Conservation (phyloP, 2,329 filamentous ascomycete species). For the Calycina herbarum region DNA sequence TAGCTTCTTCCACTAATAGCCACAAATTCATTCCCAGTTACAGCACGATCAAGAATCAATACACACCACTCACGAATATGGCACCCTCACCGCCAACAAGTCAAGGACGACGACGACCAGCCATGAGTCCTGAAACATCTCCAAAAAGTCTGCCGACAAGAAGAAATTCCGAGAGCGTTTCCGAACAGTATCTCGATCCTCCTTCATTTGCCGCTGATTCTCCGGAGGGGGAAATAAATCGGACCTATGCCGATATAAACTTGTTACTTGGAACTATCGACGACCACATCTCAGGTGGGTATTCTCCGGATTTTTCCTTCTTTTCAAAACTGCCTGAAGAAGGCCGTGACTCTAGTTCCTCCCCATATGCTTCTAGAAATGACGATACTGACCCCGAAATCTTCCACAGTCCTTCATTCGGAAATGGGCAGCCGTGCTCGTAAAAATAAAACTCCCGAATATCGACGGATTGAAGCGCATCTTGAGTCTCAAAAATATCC, state of each 20-base stretch:
- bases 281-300: background rate
- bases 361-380: too few relatives aligned
- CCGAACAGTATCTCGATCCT: background rate
- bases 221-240: background rate
- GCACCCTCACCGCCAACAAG: background rate
- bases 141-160: background rate
- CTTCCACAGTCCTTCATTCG: background rate
- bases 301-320: too few relatives aligned
- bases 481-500: background rate
- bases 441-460: background rate
- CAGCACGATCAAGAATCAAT: background rate
- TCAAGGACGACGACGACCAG: background rate
- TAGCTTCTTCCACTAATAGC: background rate
- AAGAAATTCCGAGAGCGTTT: background rate
- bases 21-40: background rate
- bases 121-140: background rate
- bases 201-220: background rate
- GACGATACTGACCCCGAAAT: too few relatives aligned
- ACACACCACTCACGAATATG: background rate
- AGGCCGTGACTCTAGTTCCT: too few relatives aligned
- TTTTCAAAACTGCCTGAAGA: too few relatives aligned
- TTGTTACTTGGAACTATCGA: background rate
- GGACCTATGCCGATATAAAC: background rate
- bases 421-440: background rate
- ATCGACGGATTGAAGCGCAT: background rate